These are phyloP conservation scores for Prunus salicina DNA, from an alignment of 306 rosid species.

Conservation along the genomic window DNA sequence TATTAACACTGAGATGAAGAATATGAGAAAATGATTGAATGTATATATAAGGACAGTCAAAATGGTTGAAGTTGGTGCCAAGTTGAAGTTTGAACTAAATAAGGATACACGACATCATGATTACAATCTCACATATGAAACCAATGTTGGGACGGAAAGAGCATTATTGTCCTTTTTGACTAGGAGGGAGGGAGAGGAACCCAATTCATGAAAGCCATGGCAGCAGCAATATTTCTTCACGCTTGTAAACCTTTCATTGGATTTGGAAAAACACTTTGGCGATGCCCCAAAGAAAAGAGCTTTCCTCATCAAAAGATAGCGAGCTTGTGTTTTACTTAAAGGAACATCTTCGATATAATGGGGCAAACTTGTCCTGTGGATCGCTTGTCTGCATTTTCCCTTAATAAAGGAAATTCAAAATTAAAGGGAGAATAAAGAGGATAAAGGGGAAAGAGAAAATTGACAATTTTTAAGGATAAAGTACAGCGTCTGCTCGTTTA, in stretches of 20 bases:
- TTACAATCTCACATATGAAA: conserved; percentile 15
- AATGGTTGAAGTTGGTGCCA: too few species aligned
- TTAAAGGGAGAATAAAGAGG: background rate
- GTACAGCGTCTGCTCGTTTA: too few species aligned
- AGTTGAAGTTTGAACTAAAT: background rate
- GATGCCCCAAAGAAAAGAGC: background rate
- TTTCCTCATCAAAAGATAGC: conserved; percentile 36
- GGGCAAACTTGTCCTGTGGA: conserved; percentile 15
- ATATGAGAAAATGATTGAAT: too few species aligned
- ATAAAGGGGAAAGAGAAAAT: background rate
- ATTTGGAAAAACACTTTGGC: background rate
- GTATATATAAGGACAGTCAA: too few species aligned
- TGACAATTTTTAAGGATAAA: too few species aligned
- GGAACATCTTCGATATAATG: conserved; percentile 14
- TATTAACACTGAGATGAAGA: too few species aligned
- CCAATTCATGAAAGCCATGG: conserved; percentile 31
- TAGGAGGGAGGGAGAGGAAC: background rate
- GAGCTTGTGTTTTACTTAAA: conserved; percentile 9
- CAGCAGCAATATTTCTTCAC: conserved; percentile 6
- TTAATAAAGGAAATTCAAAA: background rate
- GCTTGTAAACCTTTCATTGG: conserved; percentile 10
- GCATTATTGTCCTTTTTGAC: conserved; percentile 45
- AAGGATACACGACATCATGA: conserved; percentile 26
- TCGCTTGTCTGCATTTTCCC: conserved; percentile 13
- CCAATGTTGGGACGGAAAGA: conserved; percentile 36